phyloP scores from a whole-genome alignment of 495 filamentous ascomycete genomes.

The Trypethelium eluteriae region DNA sequence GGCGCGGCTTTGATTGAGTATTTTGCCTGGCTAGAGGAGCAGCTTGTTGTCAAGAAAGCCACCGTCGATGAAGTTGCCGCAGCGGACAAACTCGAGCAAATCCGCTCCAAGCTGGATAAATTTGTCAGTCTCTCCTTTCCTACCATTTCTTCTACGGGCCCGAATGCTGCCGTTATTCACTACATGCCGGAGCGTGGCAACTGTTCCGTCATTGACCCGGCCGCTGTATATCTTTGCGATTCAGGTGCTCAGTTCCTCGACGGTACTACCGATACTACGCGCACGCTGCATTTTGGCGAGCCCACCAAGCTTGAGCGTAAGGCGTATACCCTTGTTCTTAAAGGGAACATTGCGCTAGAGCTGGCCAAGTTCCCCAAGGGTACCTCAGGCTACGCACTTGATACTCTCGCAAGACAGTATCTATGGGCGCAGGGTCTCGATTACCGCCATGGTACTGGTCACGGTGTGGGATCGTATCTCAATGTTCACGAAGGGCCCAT shows the following conservation, averaged over 20 bases:
- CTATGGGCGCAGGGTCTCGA: conserved; percentile 91
- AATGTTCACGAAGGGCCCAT: conserved; percentile 98
- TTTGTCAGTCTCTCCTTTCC: conserved; percentile 92
- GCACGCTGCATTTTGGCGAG: conserved; percentile 84
- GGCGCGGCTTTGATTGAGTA: conserved; percentile 87
- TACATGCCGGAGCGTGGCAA: conserved; percentile 83
- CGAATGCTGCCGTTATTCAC: conserved; percentile 95
- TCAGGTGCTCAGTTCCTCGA: conserved; percentile 93
- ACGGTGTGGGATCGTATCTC: conserved; percentile 87
- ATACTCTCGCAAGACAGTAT: conserved; percentile 80
- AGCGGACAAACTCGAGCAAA: conserved; percentile 80
- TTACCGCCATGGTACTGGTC: conserved; percentile 93
- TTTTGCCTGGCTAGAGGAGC: conserved; percentile 94
- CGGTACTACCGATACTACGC: conserved; percentile 93
- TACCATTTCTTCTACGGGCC: conserved; percentile 89
- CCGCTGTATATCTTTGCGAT: conserved; percentile 88
- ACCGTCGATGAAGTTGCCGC: conserved; percentile 80
- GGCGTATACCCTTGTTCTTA: conserved; percentile 90
- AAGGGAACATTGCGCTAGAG: conserved; percentile 91
- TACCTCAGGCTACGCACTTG: conserved; percentile 85
- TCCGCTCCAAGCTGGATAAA: conserved; percentile 70
- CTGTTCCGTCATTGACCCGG: conserved; percentile 80
- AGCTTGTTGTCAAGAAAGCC: conserved; percentile 64
- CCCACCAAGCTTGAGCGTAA: conserved; percentile 81
- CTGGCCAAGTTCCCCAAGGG: conserved; percentile 87